A percentile compares a stretch with the other conserved stretches of the same genome.
Evolutionary conservation across 139 green algal genomes (phyloP).

Genomic region (Monoraphidium neglectum): DNA sequence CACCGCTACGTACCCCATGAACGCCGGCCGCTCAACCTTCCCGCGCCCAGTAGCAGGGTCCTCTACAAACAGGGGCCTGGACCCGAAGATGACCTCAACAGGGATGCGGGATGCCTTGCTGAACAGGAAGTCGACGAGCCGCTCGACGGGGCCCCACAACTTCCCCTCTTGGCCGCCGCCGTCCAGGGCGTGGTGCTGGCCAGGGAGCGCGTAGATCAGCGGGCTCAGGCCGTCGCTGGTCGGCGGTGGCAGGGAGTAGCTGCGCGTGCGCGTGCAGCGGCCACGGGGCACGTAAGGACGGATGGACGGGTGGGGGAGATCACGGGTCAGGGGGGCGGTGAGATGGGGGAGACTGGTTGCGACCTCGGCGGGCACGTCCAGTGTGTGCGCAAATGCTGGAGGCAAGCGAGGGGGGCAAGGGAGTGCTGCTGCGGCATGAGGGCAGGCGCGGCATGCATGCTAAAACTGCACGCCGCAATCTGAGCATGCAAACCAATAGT

Average conservation of each 20-base stretch:
- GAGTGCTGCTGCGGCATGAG: too few relatives aligned
- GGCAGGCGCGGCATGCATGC: too few relatives aligned
- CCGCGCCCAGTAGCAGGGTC: conserved; percentile 1
- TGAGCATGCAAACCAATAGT: too few relatives aligned
- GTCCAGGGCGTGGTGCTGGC: neutral
- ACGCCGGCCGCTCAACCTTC: neutral
- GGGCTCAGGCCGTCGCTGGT: neutral
- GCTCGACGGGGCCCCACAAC: neutral
- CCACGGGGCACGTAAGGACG: neutral
- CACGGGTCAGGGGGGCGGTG: too few relatives aligned
- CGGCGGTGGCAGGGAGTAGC: neutral
- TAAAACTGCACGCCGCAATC: too few relatives aligned
- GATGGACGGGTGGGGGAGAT: neutral
- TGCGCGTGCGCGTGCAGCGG: neutral
- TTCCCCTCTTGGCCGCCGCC: neutral
- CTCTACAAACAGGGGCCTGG: neutral
- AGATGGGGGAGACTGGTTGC: too few relatives aligned
- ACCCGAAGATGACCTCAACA: neutral
- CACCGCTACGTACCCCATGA: conserved; percentile 6
- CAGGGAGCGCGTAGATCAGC: neutral
- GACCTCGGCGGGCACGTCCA: too few relatives aligned
- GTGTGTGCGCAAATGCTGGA: too few relatives aligned
- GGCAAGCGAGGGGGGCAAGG: too few relatives aligned
- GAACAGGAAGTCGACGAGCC: neutral
- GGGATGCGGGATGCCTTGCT: neutral